A percentile compares a stretch with the other conserved stretches of the same genome.
Conservation (phyloP, 495 filamentous ascomycete species). For the Aspergillus campestris region DNA sequence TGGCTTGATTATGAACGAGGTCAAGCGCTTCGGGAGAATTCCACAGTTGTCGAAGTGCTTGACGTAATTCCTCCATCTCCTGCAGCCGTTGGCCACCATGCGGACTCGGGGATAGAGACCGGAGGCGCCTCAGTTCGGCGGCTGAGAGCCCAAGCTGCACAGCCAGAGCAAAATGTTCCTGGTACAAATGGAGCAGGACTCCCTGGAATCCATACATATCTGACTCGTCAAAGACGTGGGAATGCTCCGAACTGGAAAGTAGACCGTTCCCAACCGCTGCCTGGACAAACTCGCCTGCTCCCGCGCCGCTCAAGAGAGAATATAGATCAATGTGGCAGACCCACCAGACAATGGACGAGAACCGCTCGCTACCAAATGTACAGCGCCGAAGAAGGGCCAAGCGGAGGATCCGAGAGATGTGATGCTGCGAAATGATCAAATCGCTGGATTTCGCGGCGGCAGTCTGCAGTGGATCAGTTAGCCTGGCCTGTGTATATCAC, state of each 20-base stretch:
- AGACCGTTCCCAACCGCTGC: constrained; percentile 41
- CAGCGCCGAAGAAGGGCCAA: constrained; percentile 41
- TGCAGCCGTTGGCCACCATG: constrained; percentile 14
- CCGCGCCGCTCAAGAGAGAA: constrained; percentile 46
- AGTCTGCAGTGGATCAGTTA: constrained; percentile 25
- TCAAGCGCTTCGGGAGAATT: constrained; percentile 26
- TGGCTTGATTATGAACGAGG: constrained; percentile 27
- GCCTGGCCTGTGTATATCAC: neutral
- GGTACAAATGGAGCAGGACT: constrained; percentile 35
- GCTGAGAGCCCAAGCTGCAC: constrained; percentile 35
- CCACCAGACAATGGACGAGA: constrained; percentile 47
- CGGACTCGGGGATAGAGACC: constrained; percentile 3
- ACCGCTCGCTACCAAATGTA: constrained; percentile 37
- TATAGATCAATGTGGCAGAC: constrained; percentile 49
- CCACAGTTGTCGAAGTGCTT: constrained; percentile 36
- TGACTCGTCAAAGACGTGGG: too few species aligned
- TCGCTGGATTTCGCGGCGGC: constrained; percentile 36
- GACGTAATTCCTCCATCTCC: constrained; percentile 25
- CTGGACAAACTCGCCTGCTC: constrained; percentile 42
- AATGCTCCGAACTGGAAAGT: constrained; percentile 28
- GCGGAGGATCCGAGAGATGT: constrained; percentile 46
- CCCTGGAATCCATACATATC: too few species aligned
- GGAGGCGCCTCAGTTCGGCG: constrained; percentile 26
- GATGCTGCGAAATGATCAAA: constrained; percentile 47
- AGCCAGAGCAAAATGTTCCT: constrained; percentile 33